Evolutionary conservation across 805 yeast genomes (phyloP).

Genomic region (Lipomyces anomalus): DNA sequence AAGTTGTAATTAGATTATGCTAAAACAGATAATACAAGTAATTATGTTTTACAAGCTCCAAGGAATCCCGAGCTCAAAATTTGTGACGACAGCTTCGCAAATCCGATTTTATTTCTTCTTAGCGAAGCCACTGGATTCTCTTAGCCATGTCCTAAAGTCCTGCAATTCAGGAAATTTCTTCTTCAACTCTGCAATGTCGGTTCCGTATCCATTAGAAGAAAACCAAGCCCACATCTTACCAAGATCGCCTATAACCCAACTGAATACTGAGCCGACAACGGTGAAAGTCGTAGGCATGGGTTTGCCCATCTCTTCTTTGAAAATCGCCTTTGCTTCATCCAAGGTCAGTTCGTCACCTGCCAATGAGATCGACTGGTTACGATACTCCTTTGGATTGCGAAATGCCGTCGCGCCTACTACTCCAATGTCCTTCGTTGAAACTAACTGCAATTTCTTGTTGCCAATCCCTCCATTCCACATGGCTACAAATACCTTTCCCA

Average conservation of each 20-base stretch:
- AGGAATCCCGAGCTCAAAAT: no score
- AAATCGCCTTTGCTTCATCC: constrained; percentile 1
- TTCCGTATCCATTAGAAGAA: not conserved
- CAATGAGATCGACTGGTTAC: not conserved
- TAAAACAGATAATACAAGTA: no score
- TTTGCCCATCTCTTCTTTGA: not conserved
- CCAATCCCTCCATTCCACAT: not conserved
- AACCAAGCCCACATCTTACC: not conserved
- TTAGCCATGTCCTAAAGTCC: not conserved
- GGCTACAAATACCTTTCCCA: not conserved
- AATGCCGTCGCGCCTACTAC: constrained; percentile 1
- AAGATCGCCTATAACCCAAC: not conserved
- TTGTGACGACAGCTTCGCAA: no score
- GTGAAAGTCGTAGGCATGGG: not conserved
- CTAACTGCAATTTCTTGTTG: not conserved
- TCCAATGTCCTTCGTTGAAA: constrained; percentile 5
- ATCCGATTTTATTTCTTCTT: no score
- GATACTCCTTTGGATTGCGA: not conserved
- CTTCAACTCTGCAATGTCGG: not conserved
- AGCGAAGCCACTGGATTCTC: not conserved
- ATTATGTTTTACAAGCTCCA: no score
- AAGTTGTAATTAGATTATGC: no score
- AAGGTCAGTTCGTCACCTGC: constrained; percentile 8
- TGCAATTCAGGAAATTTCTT: not conserved
- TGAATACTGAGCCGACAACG: not conserved